Evolutionary conservation across 768 basidiomycete genomes (phyloP).

Genomic region (Kwoniella heveanensis): DNA sequence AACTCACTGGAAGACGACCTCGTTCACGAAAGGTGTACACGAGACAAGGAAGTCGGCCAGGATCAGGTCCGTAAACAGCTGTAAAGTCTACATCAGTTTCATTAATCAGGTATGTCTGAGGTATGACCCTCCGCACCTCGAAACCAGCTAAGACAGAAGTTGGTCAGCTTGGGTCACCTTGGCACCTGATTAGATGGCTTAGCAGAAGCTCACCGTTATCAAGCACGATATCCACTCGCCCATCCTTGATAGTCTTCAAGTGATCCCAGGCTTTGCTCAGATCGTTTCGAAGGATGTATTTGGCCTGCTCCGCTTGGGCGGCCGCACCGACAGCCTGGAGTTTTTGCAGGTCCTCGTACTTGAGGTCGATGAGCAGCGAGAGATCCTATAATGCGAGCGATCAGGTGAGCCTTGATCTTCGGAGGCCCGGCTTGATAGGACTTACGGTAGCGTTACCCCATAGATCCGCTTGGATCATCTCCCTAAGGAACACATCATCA

Average conservation of each 20-base stretch:
- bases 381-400: conserved; percentile 66
- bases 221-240: conserved; percentile 78
- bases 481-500: too few relatives aligned
- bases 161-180: not conserved
- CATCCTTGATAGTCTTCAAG: conserved; percentile 62
- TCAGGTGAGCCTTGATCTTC: conserved; percentile 11
- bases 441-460: conserved; percentile 93
- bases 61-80: conserved; percentile 91
- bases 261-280: conserved; percentile 73
- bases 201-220: conserved; percentile 73
- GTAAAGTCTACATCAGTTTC: conserved; percentile 1
- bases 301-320: conserved; percentile 73
- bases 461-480: conserved; percentile 55
- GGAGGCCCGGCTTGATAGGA: too few relatives aligned
- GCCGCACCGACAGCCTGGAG: conserved; percentile 80
- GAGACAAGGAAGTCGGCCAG: conserved; percentile 80
- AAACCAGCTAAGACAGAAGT: conserved; percentile 70
- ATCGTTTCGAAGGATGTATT: conserved; percentile 83
- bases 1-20: conserved; percentile 84
- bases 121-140: conserved; percentile 73
- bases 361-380: conserved; percentile 82
- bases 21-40: conserved; percentile 76
- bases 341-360: conserved; percentile 75
- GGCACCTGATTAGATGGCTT: not conserved
- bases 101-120: too few relatives aligned